A percentile compares a stretch with the other conserved stretches of the same genome.
phyloP scores from a whole-genome alignment of 2,329 filamentous ascomycete genomes.

The Arthroderma sp. region DNA sequence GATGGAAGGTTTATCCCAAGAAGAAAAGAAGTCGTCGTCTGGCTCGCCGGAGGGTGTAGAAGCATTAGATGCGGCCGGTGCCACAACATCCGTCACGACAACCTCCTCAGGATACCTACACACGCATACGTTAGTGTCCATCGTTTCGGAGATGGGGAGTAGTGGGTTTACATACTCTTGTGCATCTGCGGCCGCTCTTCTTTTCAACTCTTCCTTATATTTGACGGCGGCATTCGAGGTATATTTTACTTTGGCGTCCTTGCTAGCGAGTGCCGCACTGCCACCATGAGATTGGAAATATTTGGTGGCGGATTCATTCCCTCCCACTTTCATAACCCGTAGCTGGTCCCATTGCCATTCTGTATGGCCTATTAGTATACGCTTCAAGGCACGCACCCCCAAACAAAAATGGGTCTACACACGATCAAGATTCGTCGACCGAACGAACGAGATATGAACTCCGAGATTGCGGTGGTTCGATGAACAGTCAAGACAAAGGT shows the following conservation, averaged over 20 bases:
- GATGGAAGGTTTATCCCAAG: constrained; percentile 95
- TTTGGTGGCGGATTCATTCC: constrained; percentile 95
- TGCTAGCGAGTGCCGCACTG: constrained; percentile 84
- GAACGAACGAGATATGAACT: constrained; percentile 97
- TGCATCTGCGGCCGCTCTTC: constrained; percentile 68
- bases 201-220: constrained; percentile 94
- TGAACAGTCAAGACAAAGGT: constrained; percentile 94
- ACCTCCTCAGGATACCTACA: constrained; percentile 74
- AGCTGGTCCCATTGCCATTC: constrained; percentile 99
- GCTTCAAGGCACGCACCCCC: neutral
- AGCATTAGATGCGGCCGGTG: constrained; percentile 47
- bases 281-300: constrained; percentile 97
- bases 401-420: constrained; percentile 32
- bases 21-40: constrained; percentile 94
- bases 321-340: constrained; percentile 93
- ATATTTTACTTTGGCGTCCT: constrained; percentile 95
- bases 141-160: too few relatives aligned
- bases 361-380: constrained; percentile 24
- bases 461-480: constrained; percentile 94
- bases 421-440: constrained; percentile 97
- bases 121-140: neutral
- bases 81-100: constrained; percentile 59
- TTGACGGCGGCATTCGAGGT: constrained; percentile 84
- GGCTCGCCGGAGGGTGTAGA: constrained; percentile 69
- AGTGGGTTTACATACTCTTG: constrained; percentile 51